Conservation (phyloP, 306 rosid species). For the Spatholobus suberectus region DNA sequence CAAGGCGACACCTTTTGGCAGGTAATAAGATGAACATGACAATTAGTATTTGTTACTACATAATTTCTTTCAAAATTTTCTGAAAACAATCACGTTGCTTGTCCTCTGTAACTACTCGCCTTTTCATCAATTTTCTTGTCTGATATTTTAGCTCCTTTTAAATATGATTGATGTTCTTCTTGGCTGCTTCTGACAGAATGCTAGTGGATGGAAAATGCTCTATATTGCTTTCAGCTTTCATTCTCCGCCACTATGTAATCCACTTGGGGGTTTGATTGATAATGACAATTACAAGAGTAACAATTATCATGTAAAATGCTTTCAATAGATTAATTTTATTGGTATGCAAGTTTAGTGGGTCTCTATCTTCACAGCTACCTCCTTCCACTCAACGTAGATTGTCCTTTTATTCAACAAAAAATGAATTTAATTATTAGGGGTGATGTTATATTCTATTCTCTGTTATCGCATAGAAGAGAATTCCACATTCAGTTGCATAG, state of each 20-base stretch:
- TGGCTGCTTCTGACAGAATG: slow-evolving; percentile 32
- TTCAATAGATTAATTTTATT: background rate
- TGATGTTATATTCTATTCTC: background rate
- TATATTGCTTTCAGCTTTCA: slow-evolving; percentile 37
- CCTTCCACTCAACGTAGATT: background rate
- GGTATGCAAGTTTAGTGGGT: slow-evolving; percentile 15
- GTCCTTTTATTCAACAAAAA: slow-evolving; percentile 15
- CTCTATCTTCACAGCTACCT: slow-evolving; percentile 37
- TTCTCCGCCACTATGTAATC: slow-evolving; percentile 40
- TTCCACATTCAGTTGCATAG: background rate
- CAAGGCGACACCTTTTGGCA: slow-evolving; percentile 13
- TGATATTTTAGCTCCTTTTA: background rate
- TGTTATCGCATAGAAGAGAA: background rate
- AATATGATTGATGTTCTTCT: slow-evolving; percentile 34
- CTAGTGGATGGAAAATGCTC: slow-evolving; percentile 41
- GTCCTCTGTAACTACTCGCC: slow-evolving; percentile 26
- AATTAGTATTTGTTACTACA: background rate
- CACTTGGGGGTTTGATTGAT: slow-evolving; percentile 44
- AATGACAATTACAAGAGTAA: slow-evolving; percentile 8
- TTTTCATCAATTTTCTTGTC: slow-evolving; percentile 5
- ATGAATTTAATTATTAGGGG: background rate
- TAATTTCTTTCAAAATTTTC: slow-evolving; percentile 16
- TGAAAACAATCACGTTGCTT: slow-evolving; percentile 25
- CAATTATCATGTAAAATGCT: slow-evolving; percentile 29
- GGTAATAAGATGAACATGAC: background rate